A percentile compares a stretch with the other conserved stretches of the same genome.
Conservation (phyloP, 78 protist genomes). For the Planoprotostelium fungivorum region DNA sequence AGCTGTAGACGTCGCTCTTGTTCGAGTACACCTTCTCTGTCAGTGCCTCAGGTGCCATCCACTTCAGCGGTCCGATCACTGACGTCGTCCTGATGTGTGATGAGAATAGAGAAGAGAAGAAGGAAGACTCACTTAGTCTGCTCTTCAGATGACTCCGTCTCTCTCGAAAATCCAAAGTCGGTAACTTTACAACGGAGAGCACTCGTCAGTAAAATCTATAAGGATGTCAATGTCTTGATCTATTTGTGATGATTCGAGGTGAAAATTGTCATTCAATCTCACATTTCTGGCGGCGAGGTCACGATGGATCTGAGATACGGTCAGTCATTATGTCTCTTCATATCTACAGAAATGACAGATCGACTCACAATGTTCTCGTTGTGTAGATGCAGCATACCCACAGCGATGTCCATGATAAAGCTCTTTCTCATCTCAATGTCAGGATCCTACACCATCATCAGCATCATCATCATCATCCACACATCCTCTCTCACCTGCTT, state of each 20-base stretch:
- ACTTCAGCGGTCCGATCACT: not conserved
- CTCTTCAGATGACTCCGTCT: not conserved
- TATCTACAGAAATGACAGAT: not conserved
- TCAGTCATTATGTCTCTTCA: no score
- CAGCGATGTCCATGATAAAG: not conserved
- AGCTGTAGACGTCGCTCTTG: not conserved
- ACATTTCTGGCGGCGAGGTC: not conserved
- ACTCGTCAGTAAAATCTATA: not conserved
- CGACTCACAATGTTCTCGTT: not conserved
- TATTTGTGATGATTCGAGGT: not conserved
- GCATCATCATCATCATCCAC: not conserved
- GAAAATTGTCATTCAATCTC: not conserved
- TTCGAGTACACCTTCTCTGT: not conserved
- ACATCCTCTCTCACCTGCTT: not conserved
- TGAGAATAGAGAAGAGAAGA: no score
- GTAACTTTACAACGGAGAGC: not conserved
- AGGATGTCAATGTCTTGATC: no score
- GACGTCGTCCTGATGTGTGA: not conserved
- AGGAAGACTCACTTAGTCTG: no score
- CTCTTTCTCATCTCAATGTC: not conserved
- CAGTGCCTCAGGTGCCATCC: not conserved
- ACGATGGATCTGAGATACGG: not conserved
- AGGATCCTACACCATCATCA: not conserved
- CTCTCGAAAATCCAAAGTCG: not conserved
- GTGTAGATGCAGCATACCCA: not conserved